Evolutionary conservation across 2,329 filamentous ascomycete species (phyloP).

Genomic region (Fusarium kyushuense): DNA sequence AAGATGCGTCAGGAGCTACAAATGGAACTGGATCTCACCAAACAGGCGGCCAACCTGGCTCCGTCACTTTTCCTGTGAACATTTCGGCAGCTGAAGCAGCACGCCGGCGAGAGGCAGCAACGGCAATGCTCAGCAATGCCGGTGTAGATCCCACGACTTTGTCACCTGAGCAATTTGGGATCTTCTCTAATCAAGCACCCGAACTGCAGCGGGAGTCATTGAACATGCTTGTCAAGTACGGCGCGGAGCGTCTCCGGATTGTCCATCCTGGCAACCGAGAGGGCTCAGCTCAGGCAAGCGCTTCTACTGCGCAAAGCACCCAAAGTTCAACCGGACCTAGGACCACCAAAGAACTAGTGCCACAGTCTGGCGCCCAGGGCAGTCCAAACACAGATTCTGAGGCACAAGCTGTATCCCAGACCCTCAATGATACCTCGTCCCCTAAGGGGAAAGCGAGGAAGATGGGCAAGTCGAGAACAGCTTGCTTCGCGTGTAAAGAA

Average conservation of each 20-base stretch:
- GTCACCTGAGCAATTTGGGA: constrained; percentile 67
- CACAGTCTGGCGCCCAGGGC: constrained; percentile 39
- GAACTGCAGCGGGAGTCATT: constrained; percentile 67
- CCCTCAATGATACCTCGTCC: constrained; percentile 5
- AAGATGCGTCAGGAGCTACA: constrained; percentile 11
- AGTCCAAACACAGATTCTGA: constrained; percentile 28
- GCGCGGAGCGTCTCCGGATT: constrained; percentile 68
- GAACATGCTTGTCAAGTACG: constrained; percentile 67
- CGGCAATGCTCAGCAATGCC: constrained; percentile 59
- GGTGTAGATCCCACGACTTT: constrained; percentile 65
- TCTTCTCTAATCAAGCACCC: constrained; percentile 70
- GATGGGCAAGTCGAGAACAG: constrained; percentile 50
- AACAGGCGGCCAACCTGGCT: constrained; percentile 22
- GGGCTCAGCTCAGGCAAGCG: constrained; percentile 46
- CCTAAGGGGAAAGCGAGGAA: constrained; percentile 35
- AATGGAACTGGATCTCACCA: constrained; percentile 26
- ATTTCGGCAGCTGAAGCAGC: constrained; percentile 60
- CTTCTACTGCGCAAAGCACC: constrained; percentile 43
- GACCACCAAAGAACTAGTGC: constrained; percentile 51
- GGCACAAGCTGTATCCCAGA: constrained; percentile 2
- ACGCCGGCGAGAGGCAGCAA: constrained; percentile 63
- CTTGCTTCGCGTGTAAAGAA: constrained; percentile 55
- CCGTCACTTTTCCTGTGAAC: constrained; percentile 49
- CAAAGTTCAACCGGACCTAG: constrained; percentile 45
- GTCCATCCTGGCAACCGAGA: constrained; percentile 63